phyloP scores from a whole-genome alignment of 768 basidiomycete genomes.

The Tulasnella sp. region DNA sequence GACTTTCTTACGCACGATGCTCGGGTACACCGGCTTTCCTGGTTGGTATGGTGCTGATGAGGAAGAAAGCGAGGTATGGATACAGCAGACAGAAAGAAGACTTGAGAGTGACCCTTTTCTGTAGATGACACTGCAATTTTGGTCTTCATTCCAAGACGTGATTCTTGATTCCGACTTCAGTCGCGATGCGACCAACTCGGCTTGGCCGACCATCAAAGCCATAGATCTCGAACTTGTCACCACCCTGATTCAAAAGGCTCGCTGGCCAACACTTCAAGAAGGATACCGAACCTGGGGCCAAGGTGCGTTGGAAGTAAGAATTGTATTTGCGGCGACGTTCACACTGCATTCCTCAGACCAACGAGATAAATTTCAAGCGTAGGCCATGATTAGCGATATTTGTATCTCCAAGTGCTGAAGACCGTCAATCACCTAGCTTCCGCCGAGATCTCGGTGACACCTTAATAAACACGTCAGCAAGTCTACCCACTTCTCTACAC shows the following conservation, averaged over 20 bases:
- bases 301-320: conserved; percentile 35
- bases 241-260: conserved; percentile 57
- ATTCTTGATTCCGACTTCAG: conserved; percentile 27
- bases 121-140: conserved; percentile 64
- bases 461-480: conserved; percentile 67
- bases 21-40: conserved; percentile 59
- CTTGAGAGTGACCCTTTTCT: not conserved
- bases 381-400: conserved; percentile 23
- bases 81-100: not conserved
- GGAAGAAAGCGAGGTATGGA: conserved; percentile 57
- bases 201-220: conserved; percentile 41
- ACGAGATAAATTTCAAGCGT: conserved; percentile 68
- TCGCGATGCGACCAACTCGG: conserved; percentile 22
- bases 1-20: conserved; percentile 52
- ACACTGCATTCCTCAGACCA: conserved; percentile 40
- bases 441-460: conserved; percentile 80
- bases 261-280: conserved; percentile 45
- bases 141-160: conserved; percentile 85
- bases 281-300: conserved; percentile 44
- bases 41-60: conserved; percentile 76
- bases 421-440: conserved; percentile 38
- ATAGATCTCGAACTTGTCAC: conserved; percentile 71
- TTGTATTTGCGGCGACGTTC: not conserved
- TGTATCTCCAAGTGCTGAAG: not conserved
- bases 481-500: not conserved